phyloP scores from a whole-genome alignment of 495 filamentous ascomycete genomes.

The Lasiosphaeria ovina region DNA sequence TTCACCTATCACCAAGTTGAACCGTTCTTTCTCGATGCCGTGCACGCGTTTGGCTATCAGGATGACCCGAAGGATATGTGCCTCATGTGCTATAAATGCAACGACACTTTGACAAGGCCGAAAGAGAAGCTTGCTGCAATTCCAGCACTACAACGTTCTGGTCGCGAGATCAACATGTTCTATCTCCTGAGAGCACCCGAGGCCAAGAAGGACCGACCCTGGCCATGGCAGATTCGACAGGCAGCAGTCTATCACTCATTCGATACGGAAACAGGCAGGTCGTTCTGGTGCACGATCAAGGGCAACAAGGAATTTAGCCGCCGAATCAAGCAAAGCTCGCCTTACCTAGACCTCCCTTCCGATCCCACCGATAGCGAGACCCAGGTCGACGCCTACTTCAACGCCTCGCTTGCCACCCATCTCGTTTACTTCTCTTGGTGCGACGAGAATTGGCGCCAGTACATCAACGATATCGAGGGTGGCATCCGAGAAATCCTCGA shows the following conservation, averaged over 20 bases:
- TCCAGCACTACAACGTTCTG: conserved; percentile 41
- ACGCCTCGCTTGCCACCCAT: conserved; percentile 35
- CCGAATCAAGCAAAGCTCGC: conserved; percentile 29
- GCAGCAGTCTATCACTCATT: conserved; percentile 42
- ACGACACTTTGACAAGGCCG: conserved; percentile 10
- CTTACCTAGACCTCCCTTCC: conserved; percentile 5
- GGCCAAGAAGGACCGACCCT: conserved; percentile 11
- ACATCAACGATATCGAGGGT: conserved; percentile 39
- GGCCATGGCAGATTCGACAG: conserved; percentile 44
- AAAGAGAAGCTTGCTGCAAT: conserved; percentile 13
- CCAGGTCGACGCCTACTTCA: conserved; percentile 22
- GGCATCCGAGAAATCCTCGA: conserved; percentile 19
- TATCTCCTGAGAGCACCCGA: conserved; percentile 46
- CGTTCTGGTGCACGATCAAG: conserved; percentile 45
- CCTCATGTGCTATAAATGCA: conserved; percentile 15
- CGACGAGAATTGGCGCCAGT: conserved; percentile 47
- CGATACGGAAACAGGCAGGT: conserved; percentile 33
- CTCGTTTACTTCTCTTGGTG: conserved; percentile 44
- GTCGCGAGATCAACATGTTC: conserved; percentile 34
- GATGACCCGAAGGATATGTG: conserved; percentile 28
- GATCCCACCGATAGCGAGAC: conserved; percentile 12
- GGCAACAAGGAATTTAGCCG: conserved; percentile 36
- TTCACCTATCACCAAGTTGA: conserved; percentile 43
- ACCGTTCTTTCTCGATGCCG: conserved; percentile 41
- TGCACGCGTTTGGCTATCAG: conserved; percentile 42